Evolutionary conservation across 192 early-diverging fungal genomes (phyloP).

Genomic region (Ambispora gerdemannii): DNA sequence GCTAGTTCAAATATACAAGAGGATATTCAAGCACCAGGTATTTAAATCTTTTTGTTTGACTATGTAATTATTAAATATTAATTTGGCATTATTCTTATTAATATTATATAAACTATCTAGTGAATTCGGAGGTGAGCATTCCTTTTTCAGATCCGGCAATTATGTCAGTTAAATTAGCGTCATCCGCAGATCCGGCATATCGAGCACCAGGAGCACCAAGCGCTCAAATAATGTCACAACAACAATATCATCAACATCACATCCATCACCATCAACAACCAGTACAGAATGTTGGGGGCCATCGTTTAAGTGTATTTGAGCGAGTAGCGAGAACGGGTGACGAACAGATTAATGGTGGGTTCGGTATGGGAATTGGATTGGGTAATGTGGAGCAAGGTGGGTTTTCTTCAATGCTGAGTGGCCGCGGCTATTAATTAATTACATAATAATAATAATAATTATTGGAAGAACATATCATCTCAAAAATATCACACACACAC

Average conservation of each 20-base stretch:
- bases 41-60: conserved; percentile 11
- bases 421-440: conserved; percentile 28
- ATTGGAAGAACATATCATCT: too few relatives aligned
- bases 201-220: conserved; percentile 26
- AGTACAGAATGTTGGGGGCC: conserved; percentile 30
- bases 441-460: conserved; percentile 13
- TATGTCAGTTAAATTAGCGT: conserved; percentile 50
- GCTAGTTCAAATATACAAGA: conserved; percentile 30
- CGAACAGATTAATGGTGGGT: conserved; percentile 27
- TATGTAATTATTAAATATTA: conserved; percentile 13
- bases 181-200: conserved; percentile 15
- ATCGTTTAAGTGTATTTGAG: conserved; percentile 34
- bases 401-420: conserved; percentile 34
- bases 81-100: background rate
- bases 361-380: conserved; percentile 30
- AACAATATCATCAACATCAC: too few relatives aligned
- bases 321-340: conserved; percentile 29
- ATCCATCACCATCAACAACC: too few relatives aligned
- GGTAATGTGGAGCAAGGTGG: conserved; percentile 33
- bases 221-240: conserved; percentile 19
- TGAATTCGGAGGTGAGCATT: conserved; percentile 7
- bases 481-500: too few relatives aligned
- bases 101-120: background rate
- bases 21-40: conserved; percentile 14
- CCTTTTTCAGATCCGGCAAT: conserved; percentile 60